Conservation (phyloP, 176 grass and related monocot species). For the Puya raimondii region DNA sequence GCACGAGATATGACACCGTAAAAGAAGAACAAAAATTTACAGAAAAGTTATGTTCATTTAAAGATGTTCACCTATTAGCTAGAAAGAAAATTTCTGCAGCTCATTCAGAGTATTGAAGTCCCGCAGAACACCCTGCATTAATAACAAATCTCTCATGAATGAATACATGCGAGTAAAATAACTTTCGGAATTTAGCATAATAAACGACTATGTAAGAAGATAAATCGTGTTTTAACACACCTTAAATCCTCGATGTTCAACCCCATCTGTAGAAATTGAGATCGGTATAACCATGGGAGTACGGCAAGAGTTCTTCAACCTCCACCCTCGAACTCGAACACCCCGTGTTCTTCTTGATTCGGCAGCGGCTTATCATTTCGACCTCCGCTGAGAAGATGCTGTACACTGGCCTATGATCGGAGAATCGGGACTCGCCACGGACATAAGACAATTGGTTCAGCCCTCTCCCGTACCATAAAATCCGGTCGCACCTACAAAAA, state of each 20-base stretch:
- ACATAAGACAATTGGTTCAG: constrained; percentile 68
- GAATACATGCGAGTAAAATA: background rate
- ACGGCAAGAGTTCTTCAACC: constrained; percentile 89
- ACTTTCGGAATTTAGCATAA: constrained; percentile 4
- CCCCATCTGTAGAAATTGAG: constrained; percentile 37
- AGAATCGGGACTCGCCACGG: constrained; percentile 83
- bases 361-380: constrained; percentile 55
- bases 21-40: no score
- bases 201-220: background rate
- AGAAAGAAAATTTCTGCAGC: no score
- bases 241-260: constrained; percentile 25
- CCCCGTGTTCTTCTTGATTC: constrained; percentile 43
- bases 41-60: no score
- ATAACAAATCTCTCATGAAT: background rate
- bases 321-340: constrained; percentile 73
- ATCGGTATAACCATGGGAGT: constrained; percentile 38
- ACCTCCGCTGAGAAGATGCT: constrained; percentile 81
- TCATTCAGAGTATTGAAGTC: no score
- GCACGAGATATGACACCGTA: no score
- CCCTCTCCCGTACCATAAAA: constrained; percentile 79
- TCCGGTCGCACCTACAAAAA: constrained; percentile 75
- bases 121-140: no score
- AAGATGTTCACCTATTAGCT: no score
- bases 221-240: constrained; percentile 11
- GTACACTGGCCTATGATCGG: constrained; percentile 85